These are phyloP conservation scores for Malus sylvestris DNA, from an alignment of 306 rosid genomes.

Conservation along the genomic window DNA sequence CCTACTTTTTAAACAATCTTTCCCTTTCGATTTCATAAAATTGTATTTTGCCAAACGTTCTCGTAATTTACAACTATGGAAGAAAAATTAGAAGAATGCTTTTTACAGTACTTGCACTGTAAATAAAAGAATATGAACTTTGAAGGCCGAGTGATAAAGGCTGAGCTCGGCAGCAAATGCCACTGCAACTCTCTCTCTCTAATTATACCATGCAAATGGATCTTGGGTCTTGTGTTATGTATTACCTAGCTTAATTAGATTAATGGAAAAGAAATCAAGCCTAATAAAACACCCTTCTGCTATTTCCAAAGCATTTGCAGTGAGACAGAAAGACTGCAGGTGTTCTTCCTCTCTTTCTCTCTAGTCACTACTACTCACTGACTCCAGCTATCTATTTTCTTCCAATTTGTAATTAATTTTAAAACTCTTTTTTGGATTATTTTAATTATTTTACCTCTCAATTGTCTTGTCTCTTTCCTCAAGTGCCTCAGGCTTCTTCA, in stretches of 20 bases:
- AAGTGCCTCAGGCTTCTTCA: constrained; percentile 57
- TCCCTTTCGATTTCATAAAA: too few relatives aligned
- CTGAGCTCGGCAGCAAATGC: constrained; percentile 34
- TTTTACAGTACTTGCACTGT: background rate
- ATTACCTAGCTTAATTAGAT: background rate
- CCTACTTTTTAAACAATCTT: too few relatives aligned
- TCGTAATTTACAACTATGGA: too few relatives aligned
- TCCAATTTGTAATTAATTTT: background rate
- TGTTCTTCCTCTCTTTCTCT: constrained; percentile 10
- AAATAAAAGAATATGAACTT: constrained; percentile 7
- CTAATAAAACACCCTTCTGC: constrained; percentile 14
- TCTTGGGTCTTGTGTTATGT: background rate
- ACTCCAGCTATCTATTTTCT: background rate
- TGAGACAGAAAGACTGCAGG: constrained; percentile 47
- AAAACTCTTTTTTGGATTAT: background rate
- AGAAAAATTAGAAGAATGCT: too few relatives aligned
- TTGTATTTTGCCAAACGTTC: too few relatives aligned
- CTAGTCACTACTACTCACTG: background rate
- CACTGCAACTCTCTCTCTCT: constrained; percentile 4
- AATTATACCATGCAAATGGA: background rate
- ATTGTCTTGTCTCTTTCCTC: constrained; percentile 85
- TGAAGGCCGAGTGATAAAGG: constrained; percentile 13
- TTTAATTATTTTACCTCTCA: constrained; percentile 24
- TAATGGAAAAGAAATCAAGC: background rate
- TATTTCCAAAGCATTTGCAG: constrained; percentile 52